Evolutionary conservation across 1,139 yeast genomes (phyloP), one percentile per base, ranked within the genome.

Genomic region (Scheffersomyces parashehatae): DNA sequence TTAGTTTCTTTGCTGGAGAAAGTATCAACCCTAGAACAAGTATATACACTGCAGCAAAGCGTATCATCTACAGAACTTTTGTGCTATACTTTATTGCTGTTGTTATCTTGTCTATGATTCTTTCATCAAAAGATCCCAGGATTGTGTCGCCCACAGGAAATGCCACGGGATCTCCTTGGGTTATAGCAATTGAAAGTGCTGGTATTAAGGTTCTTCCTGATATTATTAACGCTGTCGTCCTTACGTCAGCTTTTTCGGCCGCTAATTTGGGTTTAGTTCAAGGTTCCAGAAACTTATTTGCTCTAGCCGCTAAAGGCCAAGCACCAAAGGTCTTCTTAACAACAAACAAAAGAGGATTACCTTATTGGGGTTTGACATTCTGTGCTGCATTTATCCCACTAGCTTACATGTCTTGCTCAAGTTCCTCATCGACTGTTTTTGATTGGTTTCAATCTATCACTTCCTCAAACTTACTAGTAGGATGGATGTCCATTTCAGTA

Each of bases 191-290:
- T 37, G 64, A 70, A 43, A 65, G 68, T 39, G 81, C 81, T 2
- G 77, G 78, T 26, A 78, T 79, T 45, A 65, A 62, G 35, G 80
- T 67, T 1, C 58, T 79, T 20, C 80, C 81, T 10, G 74, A 73
- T 50, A 67, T 79, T 43, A 68, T 79, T 49, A 79, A 79, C 54
- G 82, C 72, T 3, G 70, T 74, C 45, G 74, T 77, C 32, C 55
- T 79, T 41, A 67, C 79, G 0, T 75, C 81, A 34, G 82, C 82
- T 1, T 74, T 77, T 64, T 74, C 81, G n/a, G 77, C 82, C 6
- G 81, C 75, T 16, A 78, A 77, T 50, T 67, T 75, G 4, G 63
- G 63, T 29, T 53, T 77, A 45, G 67, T 70, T 35, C 68, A 68
- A 26, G 65, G 73, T 13, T 64, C 81, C 2, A 65, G 83, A 59